phyloP scores from a whole-genome alignment of 768 basidiomycete species.

The Tulasnella sp. region DNA sequence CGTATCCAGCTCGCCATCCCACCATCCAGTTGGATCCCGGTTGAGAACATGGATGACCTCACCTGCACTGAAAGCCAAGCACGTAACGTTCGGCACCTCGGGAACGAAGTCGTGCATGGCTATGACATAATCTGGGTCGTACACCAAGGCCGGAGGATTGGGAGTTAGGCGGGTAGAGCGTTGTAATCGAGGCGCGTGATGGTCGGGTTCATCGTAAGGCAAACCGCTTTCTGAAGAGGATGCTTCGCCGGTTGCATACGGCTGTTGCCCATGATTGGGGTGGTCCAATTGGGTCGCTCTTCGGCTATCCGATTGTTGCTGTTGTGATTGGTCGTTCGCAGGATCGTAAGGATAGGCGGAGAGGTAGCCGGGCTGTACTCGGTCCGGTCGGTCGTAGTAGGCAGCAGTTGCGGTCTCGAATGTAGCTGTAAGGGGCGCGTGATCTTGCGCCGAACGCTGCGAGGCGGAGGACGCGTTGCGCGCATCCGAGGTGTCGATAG shows the following conservation, averaged over 20 bases:
- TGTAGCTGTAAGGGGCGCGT: not conserved
- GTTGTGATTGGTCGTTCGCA: not conserved
- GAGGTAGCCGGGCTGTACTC: not conserved
- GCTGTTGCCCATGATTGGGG: not conserved
- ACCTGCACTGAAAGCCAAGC: slow-evolving; percentile 80
- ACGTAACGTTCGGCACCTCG: slow-evolving; percentile 58
- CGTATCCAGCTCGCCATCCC: slow-evolving; percentile 91
- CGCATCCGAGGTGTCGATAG: not conserved
- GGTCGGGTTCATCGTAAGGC: slow-evolving; percentile 2
- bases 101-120: slow-evolving; percentile 89
- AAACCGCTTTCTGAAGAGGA: not conserved
- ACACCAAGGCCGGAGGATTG: slow-evolving; percentile 1
- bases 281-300: not conserved
- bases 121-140: slow-evolving; percentile 54
- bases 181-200: not conserved
- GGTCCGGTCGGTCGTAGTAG: slow-evolving; percentile 5
- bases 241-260: not conserved
- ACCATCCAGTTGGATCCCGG: slow-evolving; percentile 85
- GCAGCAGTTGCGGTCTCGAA: slow-evolving; percentile 2
- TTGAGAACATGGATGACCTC: slow-evolving; percentile 88
- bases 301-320: not conserved
- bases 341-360: slow-evolving; percentile 3
- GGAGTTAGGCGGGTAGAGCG: not conserved
- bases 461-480: slow-evolving; percentile 1
- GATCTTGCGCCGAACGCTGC: not conserved